A percentile compares a stretch with the other conserved stretches of the same genome.
These are phyloP conservation scores for Ceriops decandra DNA, from an alignment of 345 rosid genomes.

Conservation along the genomic window DNA sequence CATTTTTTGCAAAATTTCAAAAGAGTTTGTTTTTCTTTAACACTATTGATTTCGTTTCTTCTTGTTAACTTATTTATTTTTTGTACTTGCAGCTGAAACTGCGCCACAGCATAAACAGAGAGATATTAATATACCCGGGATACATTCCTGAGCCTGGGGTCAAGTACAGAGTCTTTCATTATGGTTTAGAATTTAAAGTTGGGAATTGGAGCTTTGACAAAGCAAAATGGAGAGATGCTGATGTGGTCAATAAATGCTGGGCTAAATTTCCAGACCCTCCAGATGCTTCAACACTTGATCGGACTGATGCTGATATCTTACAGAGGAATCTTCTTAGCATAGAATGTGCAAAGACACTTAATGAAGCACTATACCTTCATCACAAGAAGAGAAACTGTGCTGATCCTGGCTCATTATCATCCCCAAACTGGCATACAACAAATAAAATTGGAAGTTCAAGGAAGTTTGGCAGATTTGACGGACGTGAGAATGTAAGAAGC, in stretches of 20 bases:
- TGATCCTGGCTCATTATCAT: conserved; percentile 35
- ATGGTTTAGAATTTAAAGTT: conserved; percentile 80
- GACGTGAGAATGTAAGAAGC: conserved; percentile 22
- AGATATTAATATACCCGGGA: conserved; percentile 86
- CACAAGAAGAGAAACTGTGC: conserved; percentile 72
- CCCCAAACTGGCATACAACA: conserved; percentile 14
- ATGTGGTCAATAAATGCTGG: conserved; percentile 79
- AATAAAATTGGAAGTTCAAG: conserved; percentile 37
- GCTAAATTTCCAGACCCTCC: conserved; percentile 92
- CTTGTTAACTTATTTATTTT: conserved; percentile 11
- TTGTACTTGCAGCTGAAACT: conserved; percentile 61
- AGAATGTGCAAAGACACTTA: conserved; percentile 78
- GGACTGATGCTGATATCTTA: conserved; percentile 38
- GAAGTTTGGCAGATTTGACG: conserved; percentile 39
- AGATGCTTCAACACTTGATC: conserved; percentile 49
- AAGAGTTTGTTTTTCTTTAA: not conserved
- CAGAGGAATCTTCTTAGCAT: conserved; percentile 83
- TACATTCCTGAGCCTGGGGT: conserved; percentile 78
- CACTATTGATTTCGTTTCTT: not conserved
- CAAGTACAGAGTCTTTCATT: conserved; percentile 84
- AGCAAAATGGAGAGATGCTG: conserved; percentile 84
- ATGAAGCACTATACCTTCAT: conserved; percentile 75
- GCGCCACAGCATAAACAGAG: conserved; percentile 62
- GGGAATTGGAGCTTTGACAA: conserved; percentile 98
- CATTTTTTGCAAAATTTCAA: too few species aligned